These are phyloP conservation scores for Sextonia rubra DNA, from an alignment of 164 flowering plant genomes.

Conservation along the genomic window DNA sequence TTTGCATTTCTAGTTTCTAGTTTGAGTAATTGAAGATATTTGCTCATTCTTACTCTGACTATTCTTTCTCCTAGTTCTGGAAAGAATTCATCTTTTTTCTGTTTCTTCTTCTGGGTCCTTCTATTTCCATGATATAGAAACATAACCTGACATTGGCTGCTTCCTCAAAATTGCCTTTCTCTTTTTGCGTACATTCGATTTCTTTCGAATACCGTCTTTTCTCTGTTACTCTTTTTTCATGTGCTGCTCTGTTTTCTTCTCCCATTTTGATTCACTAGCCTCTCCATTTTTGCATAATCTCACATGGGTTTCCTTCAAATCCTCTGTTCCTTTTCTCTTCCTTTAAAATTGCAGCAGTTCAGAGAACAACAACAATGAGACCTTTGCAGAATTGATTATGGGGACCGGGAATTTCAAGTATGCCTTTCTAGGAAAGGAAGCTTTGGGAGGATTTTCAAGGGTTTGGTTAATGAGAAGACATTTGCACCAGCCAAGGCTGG, in stretches of 20 bases:
- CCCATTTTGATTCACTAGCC: not conserved
- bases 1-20: too few relatives aligned
- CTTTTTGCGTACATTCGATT: not conserved
- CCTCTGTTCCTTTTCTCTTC: not conserved
- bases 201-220: not conserved
- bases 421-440: slow-evolving; percentile 64
- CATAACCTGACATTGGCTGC: not conserved
- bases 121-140: too few relatives aligned
- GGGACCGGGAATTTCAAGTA: slow-evolving; percentile 58
- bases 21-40: too few relatives aligned
- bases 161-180: not conserved
- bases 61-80: not conserved
- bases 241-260: not conserved
- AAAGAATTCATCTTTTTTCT: not conserved
- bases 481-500: slow-evolving; percentile 40
- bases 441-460: slow-evolving; percentile 69
- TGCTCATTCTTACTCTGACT: not conserved
- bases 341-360: not conserved
- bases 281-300: not conserved
- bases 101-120: not conserved
- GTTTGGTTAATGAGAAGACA: slow-evolving; percentile 64
- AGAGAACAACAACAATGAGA: slow-evolving; percentile 4
- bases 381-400: slow-evolving; percentile 43
- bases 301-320: not conserved
- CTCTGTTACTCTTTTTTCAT: not conserved